Evolutionary conservation across 2,329 filamentous ascomycete species (phyloP), one percentile per base, ranked within the genome.

Genomic region (Didymella lethalis): DNA sequence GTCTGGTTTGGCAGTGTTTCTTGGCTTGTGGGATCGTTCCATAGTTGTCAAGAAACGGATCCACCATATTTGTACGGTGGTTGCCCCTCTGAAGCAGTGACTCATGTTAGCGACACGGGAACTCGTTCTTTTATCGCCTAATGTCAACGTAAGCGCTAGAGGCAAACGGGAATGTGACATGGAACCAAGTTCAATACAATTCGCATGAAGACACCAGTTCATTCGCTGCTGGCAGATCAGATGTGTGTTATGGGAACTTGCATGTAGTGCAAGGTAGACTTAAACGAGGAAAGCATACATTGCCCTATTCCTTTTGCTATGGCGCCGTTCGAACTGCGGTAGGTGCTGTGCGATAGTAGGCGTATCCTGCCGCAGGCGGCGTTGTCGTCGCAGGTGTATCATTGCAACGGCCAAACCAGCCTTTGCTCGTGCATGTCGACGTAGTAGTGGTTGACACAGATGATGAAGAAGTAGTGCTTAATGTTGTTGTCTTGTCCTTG

Each of bases 351-450:
- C 61, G 66, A 66, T 72, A 71, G 43, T 71, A 68, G 4, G 65
- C 67, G 50, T 70, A 60, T 29, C 52, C 69, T 58, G 69, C 65
- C 48, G 63, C 64, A 54, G 71, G 66, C 25, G 71, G 60, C 5
- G 72, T 71, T 7, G 72, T 73, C 14, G 67, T 67, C n/a, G 48
- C 61, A 20, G 69, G 58, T 16, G 61, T 62, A 18, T 65, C 62
- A 2, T 66, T 55, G 55, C 74, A 76, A 12, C 65, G 68, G n/a
- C 74, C 74, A 52, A 76, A 75, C 74, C 74, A 76, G 25, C 73
- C 73, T 57, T 75, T 72, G 26, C 62, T 72, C 18, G 71, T 71
- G 36, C 74, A 76, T 2, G 71, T 73, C 7, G 68, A 70, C 16
- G 70, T 75, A 7, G 68, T 69, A n/a, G 70, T 75, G 2, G 70